phyloP scores from a whole-genome alignment of 164 flowering plant species.

The Berberis thunbergii region DNA sequence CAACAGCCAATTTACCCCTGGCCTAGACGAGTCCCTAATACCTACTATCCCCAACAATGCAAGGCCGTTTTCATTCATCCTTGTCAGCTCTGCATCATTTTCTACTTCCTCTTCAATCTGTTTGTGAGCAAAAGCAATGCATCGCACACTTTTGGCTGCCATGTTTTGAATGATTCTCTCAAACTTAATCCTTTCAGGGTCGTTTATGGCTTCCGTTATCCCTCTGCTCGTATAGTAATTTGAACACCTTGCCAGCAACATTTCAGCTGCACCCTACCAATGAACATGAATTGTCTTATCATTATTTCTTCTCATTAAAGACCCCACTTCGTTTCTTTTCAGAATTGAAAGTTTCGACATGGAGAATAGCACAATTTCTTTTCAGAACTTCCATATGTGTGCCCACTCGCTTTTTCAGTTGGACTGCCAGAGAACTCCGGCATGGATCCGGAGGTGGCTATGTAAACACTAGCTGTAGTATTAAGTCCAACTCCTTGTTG shows the following conservation, averaged over 20 bases:
- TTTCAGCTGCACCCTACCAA: constrained; percentile 72
- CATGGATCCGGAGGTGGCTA: constrained; percentile 8
- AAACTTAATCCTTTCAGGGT: constrained; percentile 12
- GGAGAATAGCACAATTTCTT: constrained; percentile 16
- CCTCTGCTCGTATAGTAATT: constrained; percentile 32
- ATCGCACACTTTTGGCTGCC: constrained; percentile 58
- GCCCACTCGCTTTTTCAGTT: constrained; percentile 44
- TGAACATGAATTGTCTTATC: constrained; percentile 28
- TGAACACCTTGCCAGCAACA: constrained; percentile 48
- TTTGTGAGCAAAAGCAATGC: constrained; percentile 54
- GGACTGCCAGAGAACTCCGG: constrained; percentile 48
- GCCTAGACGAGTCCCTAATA: constrained; percentile 52
- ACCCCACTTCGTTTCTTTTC: constrained; percentile 51
- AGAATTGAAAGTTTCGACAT: constrained; percentile 58
- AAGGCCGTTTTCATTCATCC: constrained; percentile 25
- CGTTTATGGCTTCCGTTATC: constrained; percentile 14
- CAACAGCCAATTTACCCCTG: constrained; percentile 45
- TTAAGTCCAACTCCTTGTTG: constrained; percentile 42
- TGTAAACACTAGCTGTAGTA: constrained; percentile 39
- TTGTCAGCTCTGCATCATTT: neutral
- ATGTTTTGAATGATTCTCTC: constrained; percentile 36
- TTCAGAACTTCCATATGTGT: constrained; percentile 32
- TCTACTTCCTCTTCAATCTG: constrained; percentile 8
- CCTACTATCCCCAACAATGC: constrained; percentile 44
- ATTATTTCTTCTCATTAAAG: constrained; percentile 11